These are phyloP conservation scores for Ceratobasidium sp. DNA, from an alignment of 1,284 basidiomycete species.

Conservation along the genomic window DNA sequence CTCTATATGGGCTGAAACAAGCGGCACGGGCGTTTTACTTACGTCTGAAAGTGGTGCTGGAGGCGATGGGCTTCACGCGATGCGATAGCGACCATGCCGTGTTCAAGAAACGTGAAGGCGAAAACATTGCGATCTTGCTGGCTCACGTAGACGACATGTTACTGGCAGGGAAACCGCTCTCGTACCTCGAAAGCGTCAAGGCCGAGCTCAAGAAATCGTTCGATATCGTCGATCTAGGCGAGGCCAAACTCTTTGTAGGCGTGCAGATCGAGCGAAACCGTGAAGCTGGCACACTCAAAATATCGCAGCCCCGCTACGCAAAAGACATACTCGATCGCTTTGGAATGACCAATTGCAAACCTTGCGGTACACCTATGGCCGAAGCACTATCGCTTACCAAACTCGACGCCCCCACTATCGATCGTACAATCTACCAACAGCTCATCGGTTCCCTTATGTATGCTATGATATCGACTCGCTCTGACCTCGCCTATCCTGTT, in stretches of 20 bases:
- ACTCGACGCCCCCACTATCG: slow-evolving; percentile 17
- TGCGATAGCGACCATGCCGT: slow-evolving; percentile 38
- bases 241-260: slow-evolving; percentile 49
- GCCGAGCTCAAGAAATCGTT: slow-evolving; percentile 35
- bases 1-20: slow-evolving; percentile 56
- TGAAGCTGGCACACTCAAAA: slow-evolving; percentile 2
- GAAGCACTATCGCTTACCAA: slow-evolving; percentile 3
- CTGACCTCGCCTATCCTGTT: slow-evolving; percentile 55
- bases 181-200: slow-evolving; percentile 24
- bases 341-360: slow-evolving; percentile 30
- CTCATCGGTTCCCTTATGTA: slow-evolving; percentile 53
- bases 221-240: slow-evolving; percentile 51
- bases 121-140: slow-evolving; percentile 15
- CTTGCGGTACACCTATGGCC: slow-evolving; percentile 46
- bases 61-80: slow-evolving; percentile 49
- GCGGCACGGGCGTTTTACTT: slow-evolving; percentile 7
- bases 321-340: slow-evolving; percentile 35
- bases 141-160: slow-evolving; percentile 42
- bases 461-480: slow-evolving; percentile 50
- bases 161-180: slow-evolving; percentile 7
- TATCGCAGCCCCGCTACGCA: slow-evolving; percentile 47
- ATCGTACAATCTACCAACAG: slow-evolving; percentile 25
- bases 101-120: slow-evolving; percentile 15
- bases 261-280: slow-evolving; percentile 48
- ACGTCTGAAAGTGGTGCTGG: slow-evolving; percentile 46